phyloP scores from a whole-genome alignment of 2,329 filamentous ascomycete genomes.

The Aureobasidium sp. region DNA sequence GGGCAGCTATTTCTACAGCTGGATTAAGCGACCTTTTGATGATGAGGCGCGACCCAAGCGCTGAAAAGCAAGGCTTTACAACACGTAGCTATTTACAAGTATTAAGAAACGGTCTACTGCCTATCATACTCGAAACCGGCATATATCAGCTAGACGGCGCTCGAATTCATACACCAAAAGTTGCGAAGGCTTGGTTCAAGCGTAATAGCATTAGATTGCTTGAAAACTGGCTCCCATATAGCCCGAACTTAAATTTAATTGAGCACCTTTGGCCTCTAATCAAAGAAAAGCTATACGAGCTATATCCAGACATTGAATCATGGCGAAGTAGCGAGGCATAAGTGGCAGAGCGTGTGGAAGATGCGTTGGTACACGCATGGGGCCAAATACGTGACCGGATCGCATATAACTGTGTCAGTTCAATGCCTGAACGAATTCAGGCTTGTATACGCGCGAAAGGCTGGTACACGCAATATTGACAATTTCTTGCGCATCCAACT shows the following conservation, averaged over 20 bases:
- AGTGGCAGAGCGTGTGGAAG: constrained; percentile 12
- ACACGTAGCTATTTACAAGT: background rate
- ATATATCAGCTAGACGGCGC: constrained; percentile 1
- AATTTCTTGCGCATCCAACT: background rate
- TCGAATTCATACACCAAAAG: background rate
- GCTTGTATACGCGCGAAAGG: background rate
- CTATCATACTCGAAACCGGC: background rate
- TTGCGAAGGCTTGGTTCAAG: background rate
- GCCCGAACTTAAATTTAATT: constrained; percentile 5
- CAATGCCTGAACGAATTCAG: background rate
- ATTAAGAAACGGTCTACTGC: background rate
- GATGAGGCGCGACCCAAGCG: background rate
- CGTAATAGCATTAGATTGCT: background rate
- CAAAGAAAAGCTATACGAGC: constrained; percentile 13
- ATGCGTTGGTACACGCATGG: constrained; percentile 1
- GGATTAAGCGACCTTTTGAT: background rate
- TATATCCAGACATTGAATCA: constrained; percentile 11
- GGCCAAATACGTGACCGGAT: background rate
- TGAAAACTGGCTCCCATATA: constrained; percentile 1
- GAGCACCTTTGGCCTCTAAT: constrained; percentile 15
- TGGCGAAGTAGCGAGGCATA: background rate
- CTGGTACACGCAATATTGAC: background rate
- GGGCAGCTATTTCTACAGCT: background rate
- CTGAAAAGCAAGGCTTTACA: background rate
- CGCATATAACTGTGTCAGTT: background rate